Evolutionary conservation across 352 stramenopile species (phyloP), one percentile per base, ranked within the genome.

Genomic region (Phytophthora pisi): DNA sequence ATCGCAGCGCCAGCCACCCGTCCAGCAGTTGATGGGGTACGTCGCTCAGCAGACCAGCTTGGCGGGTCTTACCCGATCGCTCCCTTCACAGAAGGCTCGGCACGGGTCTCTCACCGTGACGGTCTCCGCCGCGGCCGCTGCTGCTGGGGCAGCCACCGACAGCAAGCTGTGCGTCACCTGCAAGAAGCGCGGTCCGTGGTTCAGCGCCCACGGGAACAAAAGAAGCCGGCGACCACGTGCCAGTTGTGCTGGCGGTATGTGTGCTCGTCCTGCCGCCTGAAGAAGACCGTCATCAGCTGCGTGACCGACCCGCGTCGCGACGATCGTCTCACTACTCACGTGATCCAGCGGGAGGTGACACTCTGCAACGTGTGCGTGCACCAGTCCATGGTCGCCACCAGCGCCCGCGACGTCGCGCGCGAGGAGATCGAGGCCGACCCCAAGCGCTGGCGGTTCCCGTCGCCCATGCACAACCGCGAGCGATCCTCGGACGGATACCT

Each of bases 181-280:
- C 57, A 81, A 81, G 60, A 78, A 78, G 50, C 58, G 63, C 2
- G 66, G 70, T 1, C 36, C 66, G 8, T 78, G 70, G 70, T 78
- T 75, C 46, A 67, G 51, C 18, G 31, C 50, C 4, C 59, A 57
- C 13, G 53, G 66, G 40, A 68, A 66, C 16, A 78, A 75, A 78
- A 77, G 63, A 78, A 81, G 30, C 59, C 68, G 23, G 43, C 66
- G 1, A 70, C 70, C 4, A 70, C 70, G 26, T 89, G 80, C 34
- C 71, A 78, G 26, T 57, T 89, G 24, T 89, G 80, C 64, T 74
- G 62, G 57, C 74, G 76, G 1, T 74, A 74, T 30, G 80, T 89
- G 63, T 89, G 80, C 55, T 84, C 76, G 4, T 67, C 78, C 4
- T 89, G 80, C 57, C 77, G 75, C 23, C 68, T 86, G 34, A 89